Percentiles rank a stretch among this genome's conserved stretches.
Conservation (phyloP, 106 monocot genomes). For the Narthecium ossifragum region DNA sequence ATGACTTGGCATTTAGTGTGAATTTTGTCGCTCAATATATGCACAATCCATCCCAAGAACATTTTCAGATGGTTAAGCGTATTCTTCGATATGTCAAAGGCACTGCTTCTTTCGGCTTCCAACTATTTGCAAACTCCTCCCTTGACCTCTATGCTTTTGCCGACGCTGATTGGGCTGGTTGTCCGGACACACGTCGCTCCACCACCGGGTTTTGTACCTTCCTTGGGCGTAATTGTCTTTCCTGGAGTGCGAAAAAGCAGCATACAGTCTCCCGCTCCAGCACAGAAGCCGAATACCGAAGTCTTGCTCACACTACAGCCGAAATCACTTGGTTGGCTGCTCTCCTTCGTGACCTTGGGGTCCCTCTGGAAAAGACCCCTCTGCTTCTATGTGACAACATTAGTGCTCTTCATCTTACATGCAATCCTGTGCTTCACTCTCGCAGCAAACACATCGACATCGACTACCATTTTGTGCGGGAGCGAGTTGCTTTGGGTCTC, state of each 20-base stretch:
- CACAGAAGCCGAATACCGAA: too few species aligned
- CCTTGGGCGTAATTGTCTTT: not conserved
- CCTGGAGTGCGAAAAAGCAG: not conserved
- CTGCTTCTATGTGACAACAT: not conserved
- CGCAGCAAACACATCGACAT: too few species aligned
- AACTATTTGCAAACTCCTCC: not conserved
- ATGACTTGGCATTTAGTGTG: too few species aligned
- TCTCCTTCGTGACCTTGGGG: too few species aligned
- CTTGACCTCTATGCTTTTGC: not conserved
- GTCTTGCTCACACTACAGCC: too few species aligned
- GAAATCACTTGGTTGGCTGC: too few species aligned
- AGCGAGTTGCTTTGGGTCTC: too few species aligned
- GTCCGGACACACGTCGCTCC: not conserved
- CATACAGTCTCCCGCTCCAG: not conserved
- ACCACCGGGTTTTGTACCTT: not conserved
- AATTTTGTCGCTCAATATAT: not conserved
- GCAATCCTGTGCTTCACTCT: not conserved
- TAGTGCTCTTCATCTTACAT: not conserved
- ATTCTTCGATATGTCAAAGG: not conserved
- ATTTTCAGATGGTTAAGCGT: not conserved
- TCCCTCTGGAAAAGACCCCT: too few species aligned
- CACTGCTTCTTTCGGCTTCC: not conserved
- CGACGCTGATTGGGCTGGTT: not conserved
- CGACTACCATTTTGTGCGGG: too few species aligned
- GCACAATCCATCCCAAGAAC: not conserved